Base-by-base conservation (phyloP, 345 rosid genomes). In the Eucalyptus cloeziana region DNA sequence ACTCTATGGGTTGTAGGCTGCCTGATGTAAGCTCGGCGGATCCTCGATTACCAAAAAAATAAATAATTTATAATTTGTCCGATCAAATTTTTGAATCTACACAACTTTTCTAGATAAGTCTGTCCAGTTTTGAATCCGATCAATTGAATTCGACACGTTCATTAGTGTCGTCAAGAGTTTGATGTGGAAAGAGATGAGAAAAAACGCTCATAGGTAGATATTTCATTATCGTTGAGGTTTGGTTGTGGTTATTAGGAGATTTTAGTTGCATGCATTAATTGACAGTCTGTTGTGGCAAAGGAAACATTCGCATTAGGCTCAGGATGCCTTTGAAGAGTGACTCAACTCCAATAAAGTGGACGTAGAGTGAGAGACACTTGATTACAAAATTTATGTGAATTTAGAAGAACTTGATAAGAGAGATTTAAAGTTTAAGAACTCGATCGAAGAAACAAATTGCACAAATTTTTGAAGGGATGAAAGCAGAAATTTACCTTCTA, bases 11-110 rank as follows among this genome's bases (percentile, higher is more conserved):
- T 5, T 1, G 5, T 40, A 5, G 40, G 40, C 4, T 40, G 40
- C 40, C 4, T 5, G 5, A 1, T 5, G 40, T n/a, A n/a, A 5
- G 40, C 40, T 5, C 40, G 40, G 1, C 5, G 1, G 5, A 40
- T 40, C 40, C 40, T 40, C 40, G 5, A 1, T 40, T 40, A 40
- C 40, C 4, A 40, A 40, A 40, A 40, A 40, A 4, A 40, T 37
- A 40, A 37, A 37, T 3, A 37, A 37, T 4, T 37, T 40, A 40
- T 4, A 40, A 40, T 40, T 16, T 69, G 22, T 31, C 43, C 43
- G 3, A 69, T 13, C 43, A 69, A 31, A 16, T 69, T 62, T 15
- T 30, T 30, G 16, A 62, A 62, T 27, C 8, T 62, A 9, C 33
- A 13, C 16, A 7, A 62, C 71, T 30, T 30, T 62, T 62, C 22